These are phyloP conservation scores for Tranzscheliella williamsii DNA, from an alignment of 1,284 basidiomycete genomes.

Conservation along the genomic window DNA sequence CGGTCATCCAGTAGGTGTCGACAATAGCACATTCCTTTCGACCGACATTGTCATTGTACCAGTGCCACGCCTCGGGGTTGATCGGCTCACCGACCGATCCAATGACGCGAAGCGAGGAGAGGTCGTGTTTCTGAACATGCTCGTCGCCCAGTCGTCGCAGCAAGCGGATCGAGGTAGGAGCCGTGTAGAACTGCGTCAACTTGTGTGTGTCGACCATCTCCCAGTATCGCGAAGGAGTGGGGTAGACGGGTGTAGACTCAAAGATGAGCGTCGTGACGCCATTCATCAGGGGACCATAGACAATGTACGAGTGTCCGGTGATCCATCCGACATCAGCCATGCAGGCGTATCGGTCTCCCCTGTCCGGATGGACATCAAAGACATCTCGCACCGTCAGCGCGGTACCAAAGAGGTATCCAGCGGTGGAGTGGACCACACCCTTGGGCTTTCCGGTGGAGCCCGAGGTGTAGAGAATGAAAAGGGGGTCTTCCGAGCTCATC, in stretches of 20 bases:
- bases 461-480: slow-evolving; percentile 95
- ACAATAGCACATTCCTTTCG: slow-evolving; percentile 87
- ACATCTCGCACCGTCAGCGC: slow-evolving; percentile 92
- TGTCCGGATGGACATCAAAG: slow-evolving; percentile 85
- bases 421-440: slow-evolving; percentile 93
- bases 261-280: slow-evolving; percentile 92
- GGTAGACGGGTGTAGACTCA: slow-evolving; percentile 96
- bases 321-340: slow-evolving; percentile 99
- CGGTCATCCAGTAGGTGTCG: slow-evolving; percentile 79
- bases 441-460: slow-evolving; percentile 96
- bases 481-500: slow-evolving; percentile 87
- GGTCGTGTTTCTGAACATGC: slow-evolving; percentile 82
- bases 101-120: slow-evolving; percentile 80
- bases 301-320: slow-evolving; percentile 96
- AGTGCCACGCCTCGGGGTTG: slow-evolving; percentile 98
- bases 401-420: slow-evolving; percentile 87
- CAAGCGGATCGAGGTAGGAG: slow-evolving; percentile 72
- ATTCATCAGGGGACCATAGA: slow-evolving; percentile 90
- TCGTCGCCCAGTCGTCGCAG: slow-evolving; percentile 85
- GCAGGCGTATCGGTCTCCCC: slow-evolving; percentile 75
- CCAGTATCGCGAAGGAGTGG: slow-evolving; percentile 95
- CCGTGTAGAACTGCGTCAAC: slow-evolving; percentile 69
- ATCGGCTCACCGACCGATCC: slow-evolving; percentile 97
- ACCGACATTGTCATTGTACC: slow-evolving; percentile 96
- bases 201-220: slow-evolving; percentile 89